Evolutionary conservation across 805 yeast species (phyloP).

Genomic region (Cyberlindnera suaveolens): DNA sequence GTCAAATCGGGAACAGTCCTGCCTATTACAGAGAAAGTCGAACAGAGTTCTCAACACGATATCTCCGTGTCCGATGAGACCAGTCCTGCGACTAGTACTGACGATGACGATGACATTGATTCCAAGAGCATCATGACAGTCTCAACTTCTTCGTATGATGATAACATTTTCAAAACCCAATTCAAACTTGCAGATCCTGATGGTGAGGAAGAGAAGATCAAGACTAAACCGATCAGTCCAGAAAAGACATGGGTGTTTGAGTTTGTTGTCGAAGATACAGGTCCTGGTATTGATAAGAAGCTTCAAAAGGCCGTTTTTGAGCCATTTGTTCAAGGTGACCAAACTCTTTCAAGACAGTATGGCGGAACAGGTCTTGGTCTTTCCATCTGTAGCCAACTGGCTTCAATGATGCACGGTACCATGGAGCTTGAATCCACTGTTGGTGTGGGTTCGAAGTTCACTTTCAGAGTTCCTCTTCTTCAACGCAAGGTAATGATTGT

Average conservation of each 20-base stretch:
- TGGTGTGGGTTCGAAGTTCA: slow-evolving; percentile 82
- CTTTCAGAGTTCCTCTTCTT: slow-evolving; percentile 68
- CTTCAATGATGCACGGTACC: slow-evolving; percentile 85
- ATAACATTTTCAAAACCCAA: slow-evolving; percentile 38
- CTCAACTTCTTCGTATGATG: slow-evolving; percentile 35
- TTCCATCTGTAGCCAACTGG: slow-evolving; percentile 83
- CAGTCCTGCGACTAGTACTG: slow-evolving; percentile 1
- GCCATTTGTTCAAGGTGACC: slow-evolving; percentile 97
- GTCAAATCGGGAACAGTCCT: slow-evolving; percentile 23
- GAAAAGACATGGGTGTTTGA: slow-evolving; percentile 39
- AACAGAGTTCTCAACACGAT: slow-evolving; percentile 1
- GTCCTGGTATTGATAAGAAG: slow-evolving; percentile 87
- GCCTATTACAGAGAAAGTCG: neutral
- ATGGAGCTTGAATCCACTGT: slow-evolving; percentile 65
- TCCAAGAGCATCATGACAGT: slow-evolving; percentile 16
- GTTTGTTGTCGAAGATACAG: slow-evolving; percentile 80
- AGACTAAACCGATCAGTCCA: slow-evolving; percentile 17
- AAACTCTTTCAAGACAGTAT: slow-evolving; percentile 79
- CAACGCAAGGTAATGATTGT: slow-evolving; percentile 37
- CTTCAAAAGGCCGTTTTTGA: slow-evolving; percentile 84
- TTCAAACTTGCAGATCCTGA: slow-evolving; percentile 25
- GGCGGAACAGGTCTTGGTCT: slow-evolving; percentile 97
- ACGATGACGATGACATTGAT: slow-evolving; percentile 10
- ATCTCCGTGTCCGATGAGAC: slow-evolving; percentile 10
- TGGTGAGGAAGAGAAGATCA: slow-evolving; percentile 15